phyloP scores from a whole-genome alignment of 129 eudicot genomes.

The Flaveria trinervia region DNA sequence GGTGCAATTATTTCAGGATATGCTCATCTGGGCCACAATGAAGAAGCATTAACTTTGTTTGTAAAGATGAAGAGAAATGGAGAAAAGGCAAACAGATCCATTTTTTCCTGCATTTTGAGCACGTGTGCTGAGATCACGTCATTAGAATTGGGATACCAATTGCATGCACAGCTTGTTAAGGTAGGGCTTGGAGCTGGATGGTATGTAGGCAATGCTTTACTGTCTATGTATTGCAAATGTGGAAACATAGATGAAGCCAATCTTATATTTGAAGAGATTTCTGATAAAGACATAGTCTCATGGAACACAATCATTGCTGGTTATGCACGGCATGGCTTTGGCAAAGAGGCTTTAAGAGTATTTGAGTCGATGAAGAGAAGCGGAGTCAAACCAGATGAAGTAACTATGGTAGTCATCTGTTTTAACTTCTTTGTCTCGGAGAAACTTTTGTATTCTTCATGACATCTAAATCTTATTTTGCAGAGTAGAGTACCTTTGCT shows the following conservation, averaged over 20 bases:
- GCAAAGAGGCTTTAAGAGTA: slow-evolving; percentile 18
- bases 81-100: slow-evolving; percentile 16
- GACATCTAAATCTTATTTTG: background rate
- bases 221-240: slow-evolving; percentile 20
- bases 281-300: slow-evolving; percentile 10
- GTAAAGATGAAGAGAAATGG: slow-evolving; percentile 16
- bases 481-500: background rate
- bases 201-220: slow-evolving; percentile 15
- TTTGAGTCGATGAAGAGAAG: slow-evolving; percentile 16
- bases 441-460: background rate
- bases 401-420: slow-evolving; percentile 18
- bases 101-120: slow-evolving; percentile 22
- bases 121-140: slow-evolving; percentile 8
- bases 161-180: slow-evolving; percentile 16
- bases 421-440: background rate
- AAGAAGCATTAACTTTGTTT: slow-evolving; percentile 1
- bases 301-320: slow-evolving; percentile 17
- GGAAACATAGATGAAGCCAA: slow-evolving; percentile 23
- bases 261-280: slow-evolving; percentile 13
- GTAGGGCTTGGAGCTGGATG: slow-evolving; percentile 9
- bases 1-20: slow-evolving; percentile 18
- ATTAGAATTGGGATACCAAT: slow-evolving; percentile 16
- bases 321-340: slow-evolving; percentile 16
- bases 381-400: slow-evolving; percentile 20
- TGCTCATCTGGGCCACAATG: slow-evolving; percentile 11